Evolutionary conservation across 1,139 yeast genomes (phyloP).

Genomic region (Schwanniomyces etchellsii): DNA sequence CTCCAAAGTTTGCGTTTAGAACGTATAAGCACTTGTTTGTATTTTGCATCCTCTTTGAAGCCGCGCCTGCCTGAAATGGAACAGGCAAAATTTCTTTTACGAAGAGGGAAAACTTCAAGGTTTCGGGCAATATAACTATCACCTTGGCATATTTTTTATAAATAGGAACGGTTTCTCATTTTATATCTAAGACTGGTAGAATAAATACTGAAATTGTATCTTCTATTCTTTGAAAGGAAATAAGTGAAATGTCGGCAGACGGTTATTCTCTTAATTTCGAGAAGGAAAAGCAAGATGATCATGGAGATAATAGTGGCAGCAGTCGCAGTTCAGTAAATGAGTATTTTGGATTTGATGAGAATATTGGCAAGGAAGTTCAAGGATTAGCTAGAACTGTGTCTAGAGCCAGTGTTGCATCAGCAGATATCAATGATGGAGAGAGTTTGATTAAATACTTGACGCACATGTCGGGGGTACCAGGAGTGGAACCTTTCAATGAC

Average conservation of each 20-base stretch:
- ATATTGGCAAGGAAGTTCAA: slow-evolving; percentile 1
- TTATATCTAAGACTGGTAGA: too few species aligned
- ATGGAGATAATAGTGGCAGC: neutral
- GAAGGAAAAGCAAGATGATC: slow-evolving; percentile 16
- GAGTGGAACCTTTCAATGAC: slow-evolving; percentile 32
- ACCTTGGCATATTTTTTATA: too few species aligned
- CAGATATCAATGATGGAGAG: slow-evolving; percentile 18
- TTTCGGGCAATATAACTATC: too few species aligned
- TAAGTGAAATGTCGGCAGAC: slow-evolving; percentile 43
- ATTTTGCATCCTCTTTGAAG: too few species aligned
- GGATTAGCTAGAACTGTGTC: slow-evolving; percentile 30
- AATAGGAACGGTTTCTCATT: too few species aligned
- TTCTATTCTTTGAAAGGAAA: slow-evolving; percentile 32
- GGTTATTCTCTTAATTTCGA: slow-evolving; percentile 55
- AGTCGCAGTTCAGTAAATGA: neutral
- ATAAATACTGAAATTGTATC: too few species aligned
- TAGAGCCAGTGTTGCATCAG: slow-evolving; percentile 5
- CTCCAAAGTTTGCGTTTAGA: too few species aligned
- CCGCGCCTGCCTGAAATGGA: too few species aligned
- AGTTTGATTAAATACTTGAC: slow-evolving; percentile 43
- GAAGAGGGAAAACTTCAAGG: too few species aligned
- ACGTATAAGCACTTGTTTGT: too few species aligned
- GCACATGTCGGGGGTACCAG: slow-evolving; percentile 51
- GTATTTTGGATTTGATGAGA: neutral
- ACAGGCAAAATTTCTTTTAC: too few species aligned